Conservation (phyloP, 441 rosid species). For the Isatis lusitanica region DNA sequence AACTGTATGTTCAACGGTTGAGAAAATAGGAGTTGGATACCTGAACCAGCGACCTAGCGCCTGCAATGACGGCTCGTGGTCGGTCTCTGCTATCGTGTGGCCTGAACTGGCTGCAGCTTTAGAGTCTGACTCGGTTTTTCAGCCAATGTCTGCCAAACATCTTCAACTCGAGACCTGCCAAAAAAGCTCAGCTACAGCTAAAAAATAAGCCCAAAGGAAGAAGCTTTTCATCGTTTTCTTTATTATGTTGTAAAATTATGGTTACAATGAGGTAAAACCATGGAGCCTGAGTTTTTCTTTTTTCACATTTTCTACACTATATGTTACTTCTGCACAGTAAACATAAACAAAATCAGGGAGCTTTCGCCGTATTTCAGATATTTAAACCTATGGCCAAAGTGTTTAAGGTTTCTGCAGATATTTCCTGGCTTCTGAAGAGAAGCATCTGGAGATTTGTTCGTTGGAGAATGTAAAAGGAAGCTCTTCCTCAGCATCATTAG, state of each 20-base stretch:
- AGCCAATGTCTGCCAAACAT: slow-evolving; percentile 64
- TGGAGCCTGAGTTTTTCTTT: slow-evolving; percentile 1
- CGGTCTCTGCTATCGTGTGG: slow-evolving; percentile 74
- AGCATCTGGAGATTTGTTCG: slow-evolving; percentile 44
- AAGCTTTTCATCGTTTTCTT: slow-evolving; percentile 11
- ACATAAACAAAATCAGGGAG: slow-evolving; percentile 23
- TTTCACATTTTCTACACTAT: slow-evolving; percentile 16
- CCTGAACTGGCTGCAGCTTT: slow-evolving; percentile 67
- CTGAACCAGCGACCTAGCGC: slow-evolving; percentile 86
- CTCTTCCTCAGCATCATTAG: slow-evolving; percentile 69
- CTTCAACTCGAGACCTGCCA: slow-evolving; percentile 43
- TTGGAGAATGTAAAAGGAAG: slow-evolving; percentile 85
- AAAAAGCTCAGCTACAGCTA: not conserved
- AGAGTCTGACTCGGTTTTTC: slow-evolving; percentile 73
- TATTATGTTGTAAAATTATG: slow-evolving; percentile 19
- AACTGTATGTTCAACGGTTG: slow-evolving; percentile 58
- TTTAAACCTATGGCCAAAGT: slow-evolving; percentile 1
- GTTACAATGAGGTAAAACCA: slow-evolving; percentile 27
- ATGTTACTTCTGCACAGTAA: slow-evolving; percentile 28
- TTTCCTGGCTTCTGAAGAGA: slow-evolving; percentile 62
- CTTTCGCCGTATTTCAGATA: slow-evolving; percentile 1
- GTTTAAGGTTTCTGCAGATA: slow-evolving; percentile 41
- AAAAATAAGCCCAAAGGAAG: not conserved
- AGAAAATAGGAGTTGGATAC: slow-evolving; percentile 72
- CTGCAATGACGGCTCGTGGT: slow-evolving; percentile 70